phyloP scores from a whole-genome alignment of 371 early-diverging fungal genomes.

The Sporodiniella umbellata region DNA sequence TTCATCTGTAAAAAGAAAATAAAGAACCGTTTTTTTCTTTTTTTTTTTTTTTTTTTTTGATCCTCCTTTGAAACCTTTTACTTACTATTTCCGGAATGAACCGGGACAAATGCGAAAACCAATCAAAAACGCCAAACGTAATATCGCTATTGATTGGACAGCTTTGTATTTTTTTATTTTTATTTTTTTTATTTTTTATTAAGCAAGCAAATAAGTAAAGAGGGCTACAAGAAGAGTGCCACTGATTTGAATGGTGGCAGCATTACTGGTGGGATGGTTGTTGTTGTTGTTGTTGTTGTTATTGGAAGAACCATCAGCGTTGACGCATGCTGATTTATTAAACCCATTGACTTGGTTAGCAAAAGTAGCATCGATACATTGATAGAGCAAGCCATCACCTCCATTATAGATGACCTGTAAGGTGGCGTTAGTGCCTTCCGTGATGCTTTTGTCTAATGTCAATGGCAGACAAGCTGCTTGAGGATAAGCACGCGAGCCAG shows the following conservation, averaged over 20 bases:
- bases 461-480: conserved; percentile 42
- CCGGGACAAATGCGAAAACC: no score
- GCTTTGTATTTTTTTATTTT: no score
- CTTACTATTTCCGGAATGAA: no score
- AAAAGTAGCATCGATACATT: conserved; percentile 58
- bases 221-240: background rate
- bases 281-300: background rate
- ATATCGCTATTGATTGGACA: no score
- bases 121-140: no score
- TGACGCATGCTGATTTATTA: conserved; percentile 39
- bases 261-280: background rate
- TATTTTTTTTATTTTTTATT: background rate
- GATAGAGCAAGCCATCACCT: conserved; percentile 57
- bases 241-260: background rate
- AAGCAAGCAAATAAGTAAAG: background rate
- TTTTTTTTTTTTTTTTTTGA: no score
- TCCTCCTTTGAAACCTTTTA: background rate
- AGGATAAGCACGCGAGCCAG: conserved; percentile 39
- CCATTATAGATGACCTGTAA: conserved; percentile 56
- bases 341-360: conserved; percentile 33
- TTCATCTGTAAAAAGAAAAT: background rate
- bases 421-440: conserved; percentile 50
- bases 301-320: conserved; percentile 24
- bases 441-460: conserved; percentile 30
- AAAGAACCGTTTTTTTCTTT: background rate